Conservation (phyloP, 2,329 filamentous ascomycete genomes). For the Talaromyces sp. region DNA sequence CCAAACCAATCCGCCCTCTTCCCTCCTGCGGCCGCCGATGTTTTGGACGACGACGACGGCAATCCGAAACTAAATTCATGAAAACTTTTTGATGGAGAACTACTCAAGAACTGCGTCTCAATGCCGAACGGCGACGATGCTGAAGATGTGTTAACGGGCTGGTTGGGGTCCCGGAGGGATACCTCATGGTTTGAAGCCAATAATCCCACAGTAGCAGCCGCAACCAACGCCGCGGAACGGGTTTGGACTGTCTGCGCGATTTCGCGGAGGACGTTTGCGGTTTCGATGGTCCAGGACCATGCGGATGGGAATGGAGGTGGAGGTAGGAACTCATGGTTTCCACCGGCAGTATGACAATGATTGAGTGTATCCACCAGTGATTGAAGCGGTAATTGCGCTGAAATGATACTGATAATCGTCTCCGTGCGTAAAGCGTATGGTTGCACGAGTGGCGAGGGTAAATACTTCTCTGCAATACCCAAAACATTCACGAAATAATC, state of each 20-base stretch:
- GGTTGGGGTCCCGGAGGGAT: constrained; percentile 3
- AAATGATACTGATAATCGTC: constrained; percentile 10
- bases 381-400: constrained; percentile 1
- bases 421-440: constrained; percentile 9
- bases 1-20: constrained; percentile 6
- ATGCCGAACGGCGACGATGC: background rate
- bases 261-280: constrained; percentile 9
- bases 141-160: background rate
- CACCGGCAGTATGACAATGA: background rate
- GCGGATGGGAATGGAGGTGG: background rate
- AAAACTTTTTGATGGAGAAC: constrained; percentile 13
- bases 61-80: constrained; percentile 13
- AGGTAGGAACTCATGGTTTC: background rate
- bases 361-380: constrained; percentile 7
- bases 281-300: constrained; percentile 13
- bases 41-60: background rate
- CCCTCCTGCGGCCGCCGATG: background rate
- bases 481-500: constrained; percentile 14
- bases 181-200: constrained; percentile 15
- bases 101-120: constrained; percentile 5
- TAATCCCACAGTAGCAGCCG: constrained; percentile 14
- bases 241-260: constrained; percentile 11
- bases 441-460: background rate
- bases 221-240: constrained; percentile 13
- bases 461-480: constrained; percentile 4